A percentile compares a stretch with the other conserved stretches of the same genome.
phyloP scores from a whole-genome alignment of 805 yeast genomes.

The Candida hungchunana region DNA sequence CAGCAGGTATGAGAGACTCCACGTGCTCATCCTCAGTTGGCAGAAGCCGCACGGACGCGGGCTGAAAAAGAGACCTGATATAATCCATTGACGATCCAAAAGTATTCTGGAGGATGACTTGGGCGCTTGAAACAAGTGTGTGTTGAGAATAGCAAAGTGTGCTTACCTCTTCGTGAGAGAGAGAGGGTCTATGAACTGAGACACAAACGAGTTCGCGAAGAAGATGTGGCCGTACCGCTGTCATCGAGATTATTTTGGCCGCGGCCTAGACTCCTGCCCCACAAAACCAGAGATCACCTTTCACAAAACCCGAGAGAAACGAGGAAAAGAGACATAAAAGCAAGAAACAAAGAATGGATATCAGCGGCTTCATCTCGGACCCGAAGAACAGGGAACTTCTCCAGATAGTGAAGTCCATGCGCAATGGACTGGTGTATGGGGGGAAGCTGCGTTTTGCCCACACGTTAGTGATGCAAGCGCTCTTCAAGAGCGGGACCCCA shows the following conservation, averaged over 20 bases:
- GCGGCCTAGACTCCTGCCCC: not conserved
- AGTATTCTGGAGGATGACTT: too few species aligned
- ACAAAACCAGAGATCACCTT: not conserved
- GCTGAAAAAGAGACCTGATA: too few species aligned
- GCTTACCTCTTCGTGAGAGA: too few species aligned
- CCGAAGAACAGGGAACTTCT: conserved; percentile 34
- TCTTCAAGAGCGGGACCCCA: conserved; percentile 35
- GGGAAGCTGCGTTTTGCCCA: conserved; percentile 60
- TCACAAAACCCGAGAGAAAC: not conserved
- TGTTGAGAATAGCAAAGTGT: too few species aligned
- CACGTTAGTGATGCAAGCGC: conserved; percentile 55
- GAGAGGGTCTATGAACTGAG: too few species aligned
- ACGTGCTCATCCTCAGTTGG: too few species aligned
- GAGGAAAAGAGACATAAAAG: not conserved
- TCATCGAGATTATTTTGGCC: not conserved
- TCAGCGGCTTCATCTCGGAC: conserved; percentile 28
- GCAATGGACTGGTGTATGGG: conserved; percentile 51
- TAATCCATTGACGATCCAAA: too few species aligned
- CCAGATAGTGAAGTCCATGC: conserved; percentile 35
- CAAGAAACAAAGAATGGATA: conserved; percentile 7
- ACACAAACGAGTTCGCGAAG: too few species aligned
- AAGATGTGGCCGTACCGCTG: conserved; percentile 4
- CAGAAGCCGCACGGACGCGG: too few species aligned
- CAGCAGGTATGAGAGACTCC: too few species aligned
- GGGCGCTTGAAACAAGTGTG: too few species aligned